A percentile compares a stretch with the other conserved stretches of the same genome.
phyloP scores from a whole-genome alignment of 2,329 filamentous ascomycete genomes.

The Microdochium trichocladiopsis region DNA sequence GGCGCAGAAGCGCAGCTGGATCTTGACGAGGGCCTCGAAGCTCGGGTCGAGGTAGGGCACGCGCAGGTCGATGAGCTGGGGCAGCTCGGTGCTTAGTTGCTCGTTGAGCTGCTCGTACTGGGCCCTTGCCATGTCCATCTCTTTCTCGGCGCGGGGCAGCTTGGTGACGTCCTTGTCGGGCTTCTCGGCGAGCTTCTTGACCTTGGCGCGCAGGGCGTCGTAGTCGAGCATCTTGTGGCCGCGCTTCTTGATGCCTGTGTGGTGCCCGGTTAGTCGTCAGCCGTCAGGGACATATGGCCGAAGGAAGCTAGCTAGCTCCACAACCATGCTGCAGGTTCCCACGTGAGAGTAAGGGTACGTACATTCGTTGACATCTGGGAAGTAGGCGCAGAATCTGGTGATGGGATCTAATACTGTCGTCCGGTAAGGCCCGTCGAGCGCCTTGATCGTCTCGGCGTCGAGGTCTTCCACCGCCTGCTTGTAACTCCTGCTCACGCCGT shows the following conservation, averaged over 20 bases:
- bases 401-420: slow-evolving; percentile 95
- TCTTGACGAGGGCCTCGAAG: slow-evolving; percentile 97
- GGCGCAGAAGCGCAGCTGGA: slow-evolving; percentile 93
- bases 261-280: no score
- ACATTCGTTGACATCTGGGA: slow-evolving; percentile 98
- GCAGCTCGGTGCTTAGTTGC: slow-evolving; percentile 85
- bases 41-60: slow-evolving; percentile 96
- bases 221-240: slow-evolving; percentile 98
- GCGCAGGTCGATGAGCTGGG: slow-evolving; percentile 91
- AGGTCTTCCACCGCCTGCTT: slow-evolving; percentile 98
- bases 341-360: slow-evolving; percentile 22
- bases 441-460: slow-evolving; percentile 97
- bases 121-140: slow-evolving; percentile 86
- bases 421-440: slow-evolving; percentile 89
- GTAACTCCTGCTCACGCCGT: slow-evolving; percentile 93
- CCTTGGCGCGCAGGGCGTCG: slow-evolving; percentile 88
- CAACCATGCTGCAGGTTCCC: no score
- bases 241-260: slow-evolving; percentile 85
- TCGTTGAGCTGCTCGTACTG: slow-evolving; percentile 97
- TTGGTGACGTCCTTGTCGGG: slow-evolving; percentile 98
- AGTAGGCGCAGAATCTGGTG: slow-evolving; percentile 93
- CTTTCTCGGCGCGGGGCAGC: slow-evolving; percentile 90
- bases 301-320: no score
- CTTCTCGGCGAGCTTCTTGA: slow-evolving; percentile 96
- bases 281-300: no score